Conservation (phyloP, 371 early-diverging fungal genomes). For the Mucor piriformis region DNA sequence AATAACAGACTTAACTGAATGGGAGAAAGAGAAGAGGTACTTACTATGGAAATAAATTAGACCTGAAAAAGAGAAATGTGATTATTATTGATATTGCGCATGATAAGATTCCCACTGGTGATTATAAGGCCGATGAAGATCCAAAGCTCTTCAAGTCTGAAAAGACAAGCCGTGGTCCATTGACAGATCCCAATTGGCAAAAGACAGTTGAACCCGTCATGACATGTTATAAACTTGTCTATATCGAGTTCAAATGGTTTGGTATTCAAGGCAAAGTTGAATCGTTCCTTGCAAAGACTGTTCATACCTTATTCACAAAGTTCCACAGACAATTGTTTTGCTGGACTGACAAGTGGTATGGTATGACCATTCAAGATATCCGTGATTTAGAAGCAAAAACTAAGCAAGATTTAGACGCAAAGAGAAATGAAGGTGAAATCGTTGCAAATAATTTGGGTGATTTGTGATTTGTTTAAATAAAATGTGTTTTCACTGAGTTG, state of each 20-base stretch:
- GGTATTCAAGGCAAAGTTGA: conserved; percentile 66
- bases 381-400: conserved; percentile 64
- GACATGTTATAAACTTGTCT: conserved; percentile 78
- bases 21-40: background rate
- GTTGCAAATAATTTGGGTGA: background rate
- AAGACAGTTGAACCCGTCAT: conserved; percentile 67
- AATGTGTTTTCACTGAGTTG: no score
- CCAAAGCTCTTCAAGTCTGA: conserved; percentile 61
- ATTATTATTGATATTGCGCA: conserved; percentile 65
- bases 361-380: conserved; percentile 72
- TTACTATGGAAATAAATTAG: background rate
- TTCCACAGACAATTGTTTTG: conserved; percentile 68
- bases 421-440: conserved; percentile 30
- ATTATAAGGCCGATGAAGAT: conserved; percentile 66
- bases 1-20: background rate
- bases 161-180: conserved; percentile 73
- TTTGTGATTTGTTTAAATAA: background rate
- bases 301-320: conserved; percentile 32
- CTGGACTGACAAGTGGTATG: conserved; percentile 72
- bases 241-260: conserved; percentile 74
- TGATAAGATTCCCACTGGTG: conserved; percentile 49
- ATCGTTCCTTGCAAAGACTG: conserved; percentile 46
- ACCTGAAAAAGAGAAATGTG: conserved; percentile 62
- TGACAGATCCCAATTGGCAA: conserved; percentile 39
- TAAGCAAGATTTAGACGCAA: conserved; percentile 56